These are phyloP conservation scores for Calonectria fujianensis DNA, from an alignment of 2,329 filamentous ascomycete species.

Conservation along the genomic window DNA sequence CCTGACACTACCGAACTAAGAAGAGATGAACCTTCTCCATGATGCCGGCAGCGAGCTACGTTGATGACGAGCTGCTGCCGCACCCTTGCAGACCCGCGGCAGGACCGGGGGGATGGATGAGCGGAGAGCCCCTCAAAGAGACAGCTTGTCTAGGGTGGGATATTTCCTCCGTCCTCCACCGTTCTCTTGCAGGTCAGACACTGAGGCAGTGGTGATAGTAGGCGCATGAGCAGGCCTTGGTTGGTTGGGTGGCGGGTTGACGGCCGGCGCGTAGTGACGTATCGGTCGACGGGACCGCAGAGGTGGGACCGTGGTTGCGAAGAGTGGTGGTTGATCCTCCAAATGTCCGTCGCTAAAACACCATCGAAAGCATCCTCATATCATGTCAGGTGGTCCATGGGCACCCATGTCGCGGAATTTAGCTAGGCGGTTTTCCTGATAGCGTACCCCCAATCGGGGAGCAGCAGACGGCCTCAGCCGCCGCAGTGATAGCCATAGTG, in stretches of 20 bases:
- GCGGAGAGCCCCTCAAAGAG: conserved; percentile 33
- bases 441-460: conserved; percentile 47
- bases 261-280: conserved; percentile 49
- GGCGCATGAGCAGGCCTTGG: conserved; percentile 39
- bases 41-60: conserved; percentile 39
- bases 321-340: conserved; percentile 43
- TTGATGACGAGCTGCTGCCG: conserved; percentile 35
- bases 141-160: conserved; percentile 38
- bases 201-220: conserved; percentile 41
- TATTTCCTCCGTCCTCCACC: conserved; percentile 41
- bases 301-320: conserved; percentile 41
- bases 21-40: conserved; percentile 44
- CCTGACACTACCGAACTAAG: conserved; percentile 43
- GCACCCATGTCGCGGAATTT: conserved; percentile 50
- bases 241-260: conserved; percentile 41
- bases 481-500: conserved; percentile 43
- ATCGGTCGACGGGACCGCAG: conserved; percentile 41
- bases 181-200: conserved; percentile 42
- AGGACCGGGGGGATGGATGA: conserved; percentile 17
- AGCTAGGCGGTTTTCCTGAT: conserved; percentile 44
- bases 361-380: conserved; percentile 46
- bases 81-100: conserved; percentile 34
- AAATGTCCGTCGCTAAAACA: conserved; percentile 36
- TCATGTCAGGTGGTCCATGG: conserved; percentile 53
- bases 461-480: conserved; percentile 47